Evolutionary conservation across 441 rosid species (phyloP).

Genomic region (Populus hybrid): DNA sequence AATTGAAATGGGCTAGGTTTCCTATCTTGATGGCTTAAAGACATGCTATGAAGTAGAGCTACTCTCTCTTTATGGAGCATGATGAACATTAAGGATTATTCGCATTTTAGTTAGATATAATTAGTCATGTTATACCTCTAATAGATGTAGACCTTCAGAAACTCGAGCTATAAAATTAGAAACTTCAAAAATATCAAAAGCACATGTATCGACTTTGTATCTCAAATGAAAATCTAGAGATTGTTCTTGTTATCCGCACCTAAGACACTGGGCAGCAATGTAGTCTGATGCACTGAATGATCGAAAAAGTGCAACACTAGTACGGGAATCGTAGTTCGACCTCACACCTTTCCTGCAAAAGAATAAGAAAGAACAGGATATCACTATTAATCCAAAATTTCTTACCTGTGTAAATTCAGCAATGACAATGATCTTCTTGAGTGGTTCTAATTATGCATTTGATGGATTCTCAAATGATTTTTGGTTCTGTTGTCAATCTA

Average conservation of each 20-base stretch:
- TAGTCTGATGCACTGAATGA: conserved; percentile 79
- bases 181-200: conserved; percentile 1
- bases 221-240: conserved; percentile 1
- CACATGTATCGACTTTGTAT: neutral
- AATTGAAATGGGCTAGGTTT: neutral
- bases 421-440: neutral
- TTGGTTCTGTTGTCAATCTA: neutral
- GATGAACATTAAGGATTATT: neutral
- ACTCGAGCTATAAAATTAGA: neutral
- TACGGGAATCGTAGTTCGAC: conserved; percentile 62
- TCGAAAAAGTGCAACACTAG: conserved; percentile 62
- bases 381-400: conserved; percentile 14
- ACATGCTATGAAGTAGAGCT: neutral
- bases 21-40: neutral
- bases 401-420: neutral
- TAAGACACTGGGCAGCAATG: conserved; percentile 71
- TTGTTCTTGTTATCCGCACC: conserved; percentile 37
- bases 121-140: neutral
- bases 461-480: neutral
- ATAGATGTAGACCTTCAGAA: neutral
- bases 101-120: neutral
- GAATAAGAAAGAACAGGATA: conserved; percentile 18
- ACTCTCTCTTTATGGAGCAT: neutral
- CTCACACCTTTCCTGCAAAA: conserved; percentile 53
- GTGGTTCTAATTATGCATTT: neutral